Conservation (phyloP, 2,329 filamentous ascomycete genomes). For the Aspergillus piperis region DNA sequence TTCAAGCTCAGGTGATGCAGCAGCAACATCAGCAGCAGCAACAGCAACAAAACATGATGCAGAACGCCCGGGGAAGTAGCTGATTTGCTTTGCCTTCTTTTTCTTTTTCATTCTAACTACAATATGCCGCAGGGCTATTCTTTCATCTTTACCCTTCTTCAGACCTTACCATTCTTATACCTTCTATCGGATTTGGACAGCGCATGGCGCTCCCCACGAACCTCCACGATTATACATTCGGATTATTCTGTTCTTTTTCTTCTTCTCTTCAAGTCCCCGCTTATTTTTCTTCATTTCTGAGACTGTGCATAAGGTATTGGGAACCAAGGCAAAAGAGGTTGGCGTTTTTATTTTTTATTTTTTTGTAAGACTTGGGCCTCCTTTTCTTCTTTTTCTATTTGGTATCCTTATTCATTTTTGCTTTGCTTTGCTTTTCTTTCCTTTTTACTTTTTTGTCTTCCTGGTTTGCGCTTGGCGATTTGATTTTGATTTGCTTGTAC, state of each 20-base stretch:
- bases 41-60: constrained; percentile 46
- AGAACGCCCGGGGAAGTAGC: constrained; percentile 41
- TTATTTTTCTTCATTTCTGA: constrained; percentile 11
- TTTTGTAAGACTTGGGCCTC: not conserved
- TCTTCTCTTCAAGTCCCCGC: not conserved
- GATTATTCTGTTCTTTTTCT: not conserved
- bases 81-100: not conserved
- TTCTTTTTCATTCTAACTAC: constrained; percentile 14
- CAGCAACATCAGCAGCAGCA: constrained; percentile 36
- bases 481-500: constrained; percentile 14
- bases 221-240: not conserved
- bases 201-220: not conserved
- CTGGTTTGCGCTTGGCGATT: constrained; percentile 12
- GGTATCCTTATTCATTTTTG: not conserved
- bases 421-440: not conserved
- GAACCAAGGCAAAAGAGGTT: constrained; percentile 17
- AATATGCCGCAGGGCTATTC: not conserved
- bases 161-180: not conserved
- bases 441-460: not conserved
- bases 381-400: constrained; percentile 10
- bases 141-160: not conserved
- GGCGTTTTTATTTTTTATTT: constrained; percentile 12
- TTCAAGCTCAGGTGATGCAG: constrained; percentile 38
- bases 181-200: not conserved
- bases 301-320: constrained; percentile 16